Percentiles rank a stretch among this genome's conserved stretches.
These are phyloP conservation scores for Evernia prunastri DNA, from an alignment of 495 filamentous ascomycete genomes.

Conservation along the genomic window DNA sequence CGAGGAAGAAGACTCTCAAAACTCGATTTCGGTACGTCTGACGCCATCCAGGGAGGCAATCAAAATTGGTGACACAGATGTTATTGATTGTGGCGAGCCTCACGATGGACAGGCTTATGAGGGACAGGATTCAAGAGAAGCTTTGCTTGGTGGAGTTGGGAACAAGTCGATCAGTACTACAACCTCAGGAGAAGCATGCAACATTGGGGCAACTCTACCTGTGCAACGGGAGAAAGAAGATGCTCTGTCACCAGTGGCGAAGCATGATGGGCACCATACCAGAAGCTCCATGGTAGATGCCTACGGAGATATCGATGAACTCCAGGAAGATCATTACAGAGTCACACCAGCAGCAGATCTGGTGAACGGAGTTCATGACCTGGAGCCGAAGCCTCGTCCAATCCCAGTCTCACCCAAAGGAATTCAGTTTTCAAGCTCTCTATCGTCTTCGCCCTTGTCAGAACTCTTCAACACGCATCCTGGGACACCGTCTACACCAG, in stretches of 20 bases:
- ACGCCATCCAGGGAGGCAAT: conserved; percentile 2
- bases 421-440: neutral
- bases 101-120: neutral
- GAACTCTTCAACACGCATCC: neutral
- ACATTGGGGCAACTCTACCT: neutral
- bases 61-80: neutral
- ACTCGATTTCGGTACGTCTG: conserved; percentile 7
- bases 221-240: neutral
- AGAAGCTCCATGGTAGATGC: neutral
- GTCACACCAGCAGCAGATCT: neutral
- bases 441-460: conserved; percentile 5
- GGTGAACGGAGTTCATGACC: neutral
- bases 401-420: neutral
- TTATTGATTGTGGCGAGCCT: neutral
- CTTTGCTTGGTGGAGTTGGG: too few relatives aligned
- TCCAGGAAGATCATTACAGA: conserved; percentile 24
- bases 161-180: neutral
- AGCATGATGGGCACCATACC: neutral
- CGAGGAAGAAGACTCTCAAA: conserved; percentile 41
- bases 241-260: neutral
- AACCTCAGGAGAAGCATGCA: neutral
- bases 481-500: neutral
- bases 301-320: conserved; percentile 21
- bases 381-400: neutral
- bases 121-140: neutral